Base-by-base conservation (phyloP, 2,329 filamentous ascomycete species). In the Colletotrichum spaethianum region DNA sequence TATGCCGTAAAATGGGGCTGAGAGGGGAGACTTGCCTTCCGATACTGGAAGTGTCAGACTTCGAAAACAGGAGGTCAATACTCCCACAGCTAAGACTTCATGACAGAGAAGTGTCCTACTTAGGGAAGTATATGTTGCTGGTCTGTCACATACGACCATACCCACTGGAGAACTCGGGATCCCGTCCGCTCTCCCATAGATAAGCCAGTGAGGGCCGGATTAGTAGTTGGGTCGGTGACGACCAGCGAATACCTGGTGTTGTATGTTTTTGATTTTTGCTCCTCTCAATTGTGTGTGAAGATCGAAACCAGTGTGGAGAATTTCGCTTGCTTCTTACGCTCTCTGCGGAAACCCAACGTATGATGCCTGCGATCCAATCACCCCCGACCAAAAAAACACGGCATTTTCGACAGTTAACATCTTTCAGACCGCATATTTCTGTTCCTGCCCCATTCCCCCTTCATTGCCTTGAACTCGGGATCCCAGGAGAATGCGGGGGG, bases 151-250 rank as follows among this genome's bases (percentile, higher is more conserved):
- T 50, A 56, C 52, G 50, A 65, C 23, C 52, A 57, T 36, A 65
- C 61, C 67, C 48, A 64, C 60, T 65, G 52, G 66, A 69, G 12
- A 64, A 69, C 60, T 69, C 50, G 60, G 66, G 59, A 68, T 65
- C 36, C 50, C n/a, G n/a, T n/a, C n/a, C n/a, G n/a, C n/a, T n/a
- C n/a, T n/a, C n/a, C n/a, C n/a, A n/a, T n/a, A n/a, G n/a, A n/a
- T n/a, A n/a, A n/a, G 38, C 56, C 23, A 31, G 9, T 26, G 56
- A 60, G 57, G 40, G 57, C 56, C 40, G 56, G 56, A 52, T 52
- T 52, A 50, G 48, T 50, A 50, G 46, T 26, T 50, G 46, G 23
- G 46, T 50, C 23, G 23, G 36, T 56, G 57, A 68, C 48, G 65
- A 56, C 48, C 48, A 55, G 60, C 60, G 60, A 64, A 65, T 59